These are phyloP conservation scores for Plicaturopsis crispa DNA, from an alignment of 768 basidiomycete genomes.

Conservation along the genomic window DNA sequence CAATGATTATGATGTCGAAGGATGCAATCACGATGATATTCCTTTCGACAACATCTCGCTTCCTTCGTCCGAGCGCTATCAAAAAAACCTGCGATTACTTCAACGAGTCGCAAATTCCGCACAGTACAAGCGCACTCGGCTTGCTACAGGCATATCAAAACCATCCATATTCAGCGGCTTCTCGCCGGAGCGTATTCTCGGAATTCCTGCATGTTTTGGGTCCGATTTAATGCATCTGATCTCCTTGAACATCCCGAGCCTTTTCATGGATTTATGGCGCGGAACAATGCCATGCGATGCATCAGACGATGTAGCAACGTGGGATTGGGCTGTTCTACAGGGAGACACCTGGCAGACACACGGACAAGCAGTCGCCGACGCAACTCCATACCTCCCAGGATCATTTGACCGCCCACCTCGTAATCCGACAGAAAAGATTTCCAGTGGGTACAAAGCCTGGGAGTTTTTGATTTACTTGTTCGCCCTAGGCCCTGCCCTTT, in stretches of 20 bases:
- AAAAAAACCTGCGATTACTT: background rate
- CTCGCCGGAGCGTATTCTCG: conserved; percentile 11
- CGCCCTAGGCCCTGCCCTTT: conserved; percentile 11
- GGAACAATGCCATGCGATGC: conserved; percentile 7
- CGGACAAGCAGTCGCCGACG: conserved; percentile 12
- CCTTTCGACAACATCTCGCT: conserved; percentile 7
- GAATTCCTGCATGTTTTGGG: conserved; percentile 17
- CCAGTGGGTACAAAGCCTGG: conserved; percentile 22
- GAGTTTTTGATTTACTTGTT: conserved; percentile 16
- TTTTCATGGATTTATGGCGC: conserved; percentile 10
- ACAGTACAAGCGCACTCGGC: conserved; percentile 4
- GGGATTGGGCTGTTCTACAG: conserved; percentile 11
- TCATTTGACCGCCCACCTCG: conserved; percentile 22
- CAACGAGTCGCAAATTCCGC: background rate
- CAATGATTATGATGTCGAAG: conserved; percentile 14
- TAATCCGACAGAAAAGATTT: conserved; percentile 27
- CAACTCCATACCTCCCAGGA: conserved; percentile 13
- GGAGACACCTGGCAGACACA: conserved; percentile 13
- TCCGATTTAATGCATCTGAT: conserved; percentile 26
- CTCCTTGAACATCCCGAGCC: conserved; percentile 17
- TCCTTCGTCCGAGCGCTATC: background rate
- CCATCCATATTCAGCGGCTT: conserved; percentile 7
- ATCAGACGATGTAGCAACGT: background rate
- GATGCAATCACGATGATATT: conserved; percentile 18
- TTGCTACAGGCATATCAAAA: background rate